Base-by-base conservation (phyloP, 2,329 filamentous ascomycete genomes). In the Stromatinia cepivora region DNA sequence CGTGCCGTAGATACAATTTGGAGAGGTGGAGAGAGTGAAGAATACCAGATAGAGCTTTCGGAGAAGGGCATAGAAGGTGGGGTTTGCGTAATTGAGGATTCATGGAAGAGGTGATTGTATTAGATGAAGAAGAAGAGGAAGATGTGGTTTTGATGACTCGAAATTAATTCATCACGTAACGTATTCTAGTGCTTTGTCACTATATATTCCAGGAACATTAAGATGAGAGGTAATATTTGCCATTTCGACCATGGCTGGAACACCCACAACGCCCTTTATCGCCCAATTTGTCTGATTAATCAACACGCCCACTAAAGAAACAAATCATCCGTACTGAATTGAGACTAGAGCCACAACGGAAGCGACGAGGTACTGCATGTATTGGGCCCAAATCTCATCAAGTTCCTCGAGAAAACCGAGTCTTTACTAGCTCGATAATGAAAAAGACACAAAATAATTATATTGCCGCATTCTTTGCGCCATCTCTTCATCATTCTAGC, bases 271-370 rank as follows among this genome's bases (percentile, higher is more conserved):
- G 54, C 92, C 92, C 79, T 95, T 95, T 70, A 95, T 82, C 0
- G 91, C 92, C 22, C 95, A 83, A 77, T 95, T 94, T 3, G 91
- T 93, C 78, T 94, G 92, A 34, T 94, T 88, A 4, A 88, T 87
- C 31, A 93, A 83, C 80, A 89, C 88, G 54, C 92, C 92, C 8
- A 92, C 92, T n/a, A n/a, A n/a, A n/a, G n/a, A n/a, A n/a, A n/a
- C 78, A 95, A 95, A 78, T 95, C 92, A 77, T 95, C 92, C 0
- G 92, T 95, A 34, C 88, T 92, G 13, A 95, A 80, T 79, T 95
- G 92, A 72, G 5, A 88, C 87, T 1, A 92, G 92, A 69, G 92
- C 87, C 48, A 94, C 82, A 34, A 90, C 87, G 76, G 89, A 92
- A 48, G 92, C 84, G 20, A 94, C 86, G 15, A 95, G 82, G 77